A percentile compares a stretch with the other conserved stretches of the same genome.
phyloP scores from a whole-genome alignment of 2,329 filamentous ascomycete species.

The Cercospora beticola region DNA sequence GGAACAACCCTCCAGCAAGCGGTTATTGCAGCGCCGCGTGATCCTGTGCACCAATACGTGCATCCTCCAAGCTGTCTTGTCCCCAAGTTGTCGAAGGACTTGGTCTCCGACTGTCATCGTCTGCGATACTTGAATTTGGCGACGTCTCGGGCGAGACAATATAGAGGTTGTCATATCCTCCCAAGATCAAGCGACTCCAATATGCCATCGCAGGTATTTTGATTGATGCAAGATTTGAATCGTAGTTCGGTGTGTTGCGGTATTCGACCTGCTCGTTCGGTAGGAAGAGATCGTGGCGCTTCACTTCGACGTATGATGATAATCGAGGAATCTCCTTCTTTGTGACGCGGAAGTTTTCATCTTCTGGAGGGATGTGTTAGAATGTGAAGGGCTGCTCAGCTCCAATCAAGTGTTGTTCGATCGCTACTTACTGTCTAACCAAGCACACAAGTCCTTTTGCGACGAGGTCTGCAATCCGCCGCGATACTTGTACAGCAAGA shows the following conservation, averaged over 20 bases:
- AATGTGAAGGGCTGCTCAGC: neutral
- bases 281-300: slow-evolving; percentile 48
- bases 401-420: neutral
- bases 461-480: slow-evolving; percentile 45
- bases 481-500: slow-evolving; percentile 45
- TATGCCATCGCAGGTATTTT: slow-evolving; percentile 47
- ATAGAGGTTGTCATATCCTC: slow-evolving; percentile 50
- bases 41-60: slow-evolving; percentile 6
- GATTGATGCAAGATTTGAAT: slow-evolving; percentile 50
- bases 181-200: slow-evolving; percentile 48
- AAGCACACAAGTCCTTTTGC: slow-evolving; percentile 46
- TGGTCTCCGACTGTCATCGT: slow-evolving; percentile 33
- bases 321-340: slow-evolving; percentile 49
- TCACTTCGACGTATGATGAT: slow-evolving; percentile 48
- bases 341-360: slow-evolving; percentile 48
- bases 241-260: slow-evolving; percentile 43
- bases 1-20: neutral
- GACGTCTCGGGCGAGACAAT: slow-evolving; percentile 49
- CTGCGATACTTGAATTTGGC: slow-evolving; percentile 35
- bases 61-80: slow-evolving; percentile 21
- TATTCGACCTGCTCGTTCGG: slow-evolving; percentile 40
- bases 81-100: slow-evolving; percentile 35
- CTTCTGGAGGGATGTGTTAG: slow-evolving; percentile 28
- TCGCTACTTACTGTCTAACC: slow-evolving; percentile 36
- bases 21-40: slow-evolving; percentile 5